Evolutionary conservation across 768 basidiomycete species (phyloP), one percentile per base, ranked within the genome.

Genomic region (Termitomyces sp.): DNA sequence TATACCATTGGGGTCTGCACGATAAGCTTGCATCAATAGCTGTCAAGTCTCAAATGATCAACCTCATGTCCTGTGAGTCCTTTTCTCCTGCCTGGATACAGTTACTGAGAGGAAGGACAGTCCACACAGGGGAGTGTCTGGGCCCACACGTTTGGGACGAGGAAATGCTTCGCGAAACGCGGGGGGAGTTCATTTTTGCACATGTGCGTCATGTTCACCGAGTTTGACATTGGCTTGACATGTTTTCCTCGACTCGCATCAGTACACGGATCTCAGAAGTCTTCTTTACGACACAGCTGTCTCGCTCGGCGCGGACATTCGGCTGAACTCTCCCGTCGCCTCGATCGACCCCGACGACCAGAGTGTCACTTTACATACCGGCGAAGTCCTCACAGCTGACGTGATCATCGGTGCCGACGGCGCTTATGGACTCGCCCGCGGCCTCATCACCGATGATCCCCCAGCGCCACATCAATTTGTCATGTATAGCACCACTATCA

Each of bases 341-440:
- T 62, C 63, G 0, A 64, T 77, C 37, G 72, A 77, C 43, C 58
- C 71, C 11, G 60, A 70, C 12, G 59, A 57, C 31, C 66, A 72
- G 29, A 69, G 63, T 37, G 76, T 80, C 14, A 75, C 66, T 1
- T 64, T 79, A 1, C 73, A 70, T 15, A 73, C 71, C 5, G 85
- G 86, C 7, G 70, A 78, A 45, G 73, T 68, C 5, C 55, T 85
- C 12, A 68, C 60, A 6, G 82, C 78, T 12, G 80, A 87, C 66
- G 76, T 86, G 14, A 73, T 87, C 53, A 70, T 87, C 40, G 85
- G 85, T 31, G 85, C 86, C 1, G 86, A 86, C 63, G 86, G 86
- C n/a, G 46, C 49, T 1, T n/a, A 36, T 4, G 64, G 64, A 25
- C 37, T 61, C 15, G 14, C 55, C 15, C 60, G 60, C 25, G 15